Evolutionary conservation across 2,329 filamentous ascomycete genomes (phyloP).

Genomic region (Spiromastix sp.): DNA sequence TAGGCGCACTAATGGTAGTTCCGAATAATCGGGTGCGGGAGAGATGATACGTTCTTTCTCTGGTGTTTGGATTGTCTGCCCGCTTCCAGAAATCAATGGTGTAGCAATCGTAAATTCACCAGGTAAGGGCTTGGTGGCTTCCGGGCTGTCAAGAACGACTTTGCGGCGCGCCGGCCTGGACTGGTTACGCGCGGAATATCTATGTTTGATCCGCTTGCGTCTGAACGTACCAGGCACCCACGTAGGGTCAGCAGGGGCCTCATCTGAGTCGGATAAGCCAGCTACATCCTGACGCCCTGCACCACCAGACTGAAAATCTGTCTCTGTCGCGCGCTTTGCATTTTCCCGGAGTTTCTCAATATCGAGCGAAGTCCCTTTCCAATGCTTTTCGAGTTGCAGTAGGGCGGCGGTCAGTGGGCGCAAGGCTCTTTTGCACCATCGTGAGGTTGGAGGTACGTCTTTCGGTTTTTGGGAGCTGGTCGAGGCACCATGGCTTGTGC

Average conservation of each 20-base stretch:
- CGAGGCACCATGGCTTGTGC: too few relatives aligned
- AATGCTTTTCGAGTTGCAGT: constrained; percentile 30
- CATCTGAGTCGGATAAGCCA: constrained; percentile 23
- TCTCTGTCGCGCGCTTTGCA: constrained; percentile 1
- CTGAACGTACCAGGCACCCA: constrained; percentile 28
- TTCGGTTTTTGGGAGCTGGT: too few relatives aligned
- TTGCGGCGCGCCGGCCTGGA: constrained; percentile 16
- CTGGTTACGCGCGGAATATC: constrained; percentile 24
- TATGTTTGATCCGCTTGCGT: constrained; percentile 26
- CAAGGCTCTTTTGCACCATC: constrained; percentile 35
- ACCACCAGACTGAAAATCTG: constrained; percentile 6
- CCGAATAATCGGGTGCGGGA: neutral
- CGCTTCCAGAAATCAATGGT: constrained; percentile 29
- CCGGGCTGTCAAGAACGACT: constrained; percentile 24
- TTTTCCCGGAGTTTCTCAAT: constrained; percentile 3
- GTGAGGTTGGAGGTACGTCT: constrained; percentile 28
- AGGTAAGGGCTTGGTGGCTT: constrained; percentile 24
- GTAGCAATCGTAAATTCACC: constrained; percentile 33
- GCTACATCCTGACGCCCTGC: constrained; percentile 6
- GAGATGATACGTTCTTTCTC: constrained; percentile 12
- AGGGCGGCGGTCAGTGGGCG: constrained; percentile 32
- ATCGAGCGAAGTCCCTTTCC: constrained; percentile 22
- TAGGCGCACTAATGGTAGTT: neutral
- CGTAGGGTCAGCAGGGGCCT: constrained; percentile 26
- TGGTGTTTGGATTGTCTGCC: constrained; percentile 14